Conservation (phyloP, 768 basidiomycete genomes). For the Boletus patriciae region DNA sequence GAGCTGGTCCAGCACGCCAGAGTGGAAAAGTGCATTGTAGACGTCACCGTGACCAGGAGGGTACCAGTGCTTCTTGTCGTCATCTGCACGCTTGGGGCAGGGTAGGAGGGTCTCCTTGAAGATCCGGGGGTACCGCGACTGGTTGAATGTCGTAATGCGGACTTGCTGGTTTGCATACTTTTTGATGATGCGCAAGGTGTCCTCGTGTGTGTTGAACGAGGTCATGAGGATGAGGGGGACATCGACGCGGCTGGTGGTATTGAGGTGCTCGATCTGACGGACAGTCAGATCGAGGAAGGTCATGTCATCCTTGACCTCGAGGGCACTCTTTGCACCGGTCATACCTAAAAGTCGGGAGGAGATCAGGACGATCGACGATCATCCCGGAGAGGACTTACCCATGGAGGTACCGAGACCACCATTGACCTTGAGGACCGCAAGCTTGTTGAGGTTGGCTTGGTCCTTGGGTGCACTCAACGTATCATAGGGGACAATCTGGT, state of each 20-base stretch:
- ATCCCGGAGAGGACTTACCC: conserved; percentile 34
- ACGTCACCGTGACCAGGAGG: conserved; percentile 77
- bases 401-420: conserved; percentile 71
- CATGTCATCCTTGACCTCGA: conserved; percentile 74
- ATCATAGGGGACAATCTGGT: conserved; percentile 63
- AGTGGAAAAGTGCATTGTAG: conserved; percentile 69
- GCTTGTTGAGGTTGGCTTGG: conserved; percentile 56
- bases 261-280: conserved; percentile 68
- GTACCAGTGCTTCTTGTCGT: conserved; percentile 74
- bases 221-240: conserved; percentile 83
- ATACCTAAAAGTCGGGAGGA: conserved; percentile 37
- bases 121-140: conserved; percentile 74
- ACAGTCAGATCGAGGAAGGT: conserved; percentile 68
- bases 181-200: conserved; percentile 75
- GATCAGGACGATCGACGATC: conserved; percentile 2
- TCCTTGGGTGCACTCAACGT: conserved; percentile 47
- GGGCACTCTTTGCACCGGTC: conserved; percentile 66
- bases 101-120: conserved; percentile 68
- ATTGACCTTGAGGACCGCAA: conserved; percentile 78
- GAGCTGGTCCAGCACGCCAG: conserved; percentile 71
- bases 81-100: conserved; percentile 52
- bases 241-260: conserved; percentile 58
- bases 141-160: conserved; percentile 69
- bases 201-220: conserved; percentile 79
- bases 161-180: conserved; percentile 80